Evolutionary conservation across 2,329 filamentous ascomycete species (phyloP).

Genomic region (Colletotrichum camelliae): DNA sequence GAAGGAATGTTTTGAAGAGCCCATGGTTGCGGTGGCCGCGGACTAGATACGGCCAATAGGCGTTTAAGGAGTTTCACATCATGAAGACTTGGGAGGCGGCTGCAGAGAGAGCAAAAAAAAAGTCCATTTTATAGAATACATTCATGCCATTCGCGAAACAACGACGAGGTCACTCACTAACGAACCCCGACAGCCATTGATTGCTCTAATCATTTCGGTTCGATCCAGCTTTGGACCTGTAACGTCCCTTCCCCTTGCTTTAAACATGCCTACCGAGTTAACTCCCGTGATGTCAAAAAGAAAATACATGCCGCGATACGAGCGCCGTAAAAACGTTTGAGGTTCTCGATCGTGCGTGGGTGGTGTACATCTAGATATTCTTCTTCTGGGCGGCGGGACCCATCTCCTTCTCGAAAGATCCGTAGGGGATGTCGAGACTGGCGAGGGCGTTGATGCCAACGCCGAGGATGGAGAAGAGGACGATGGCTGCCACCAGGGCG

Average conservation of each 20-base stretch:
- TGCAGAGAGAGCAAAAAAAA: not conserved
- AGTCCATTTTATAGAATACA: constrained; percentile 17
- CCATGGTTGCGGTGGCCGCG: not conserved
- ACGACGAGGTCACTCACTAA: not conserved
- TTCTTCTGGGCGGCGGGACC: constrained; percentile 90
- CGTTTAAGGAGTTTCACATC: constrained; percentile 16
- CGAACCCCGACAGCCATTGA: not conserved
- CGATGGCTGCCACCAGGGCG: constrained; percentile 72
- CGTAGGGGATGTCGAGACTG: constrained; percentile 89
- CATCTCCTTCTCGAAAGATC: constrained; percentile 96
- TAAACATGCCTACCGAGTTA: constrained; percentile 17
- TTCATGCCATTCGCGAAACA: constrained; percentile 15
- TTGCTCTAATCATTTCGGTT: not conserved
- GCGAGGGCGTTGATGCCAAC: constrained; percentile 78
- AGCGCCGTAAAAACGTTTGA: not conserved
- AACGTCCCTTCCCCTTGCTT: not conserved
- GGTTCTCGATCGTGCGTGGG: not conserved
- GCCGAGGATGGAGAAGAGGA: constrained; percentile 79
- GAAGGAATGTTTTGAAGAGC: not conserved
- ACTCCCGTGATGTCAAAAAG: constrained; percentile 16
- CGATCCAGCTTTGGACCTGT: not conserved
- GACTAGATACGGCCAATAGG: not conserved
- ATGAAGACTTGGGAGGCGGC: not conserved
- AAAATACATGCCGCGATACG: constrained; percentile 5
- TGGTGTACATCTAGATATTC: constrained; percentile 71